phyloP scores from a whole-genome alignment of 2,329 filamentous ascomycete species.

The Ceratocystis cubensis region DNA sequence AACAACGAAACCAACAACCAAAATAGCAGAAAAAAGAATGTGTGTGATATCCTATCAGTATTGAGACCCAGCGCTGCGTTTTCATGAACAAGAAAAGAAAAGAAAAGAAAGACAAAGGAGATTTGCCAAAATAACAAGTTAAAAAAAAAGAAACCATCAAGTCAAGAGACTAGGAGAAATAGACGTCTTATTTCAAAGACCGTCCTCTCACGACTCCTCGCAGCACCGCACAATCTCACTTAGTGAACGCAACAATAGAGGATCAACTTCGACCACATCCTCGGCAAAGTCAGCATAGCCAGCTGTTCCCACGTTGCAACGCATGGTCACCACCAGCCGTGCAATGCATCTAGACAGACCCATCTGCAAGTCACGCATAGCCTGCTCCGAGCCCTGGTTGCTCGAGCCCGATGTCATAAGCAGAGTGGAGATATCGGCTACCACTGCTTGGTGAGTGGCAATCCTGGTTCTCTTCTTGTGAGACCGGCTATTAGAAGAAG shows the following conservation, averaged over 20 bases:
- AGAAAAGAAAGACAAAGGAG: neutral
- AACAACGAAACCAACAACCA: neutral
- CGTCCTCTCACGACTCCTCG: constrained; percentile 8
- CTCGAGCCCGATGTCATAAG: constrained; percentile 22
- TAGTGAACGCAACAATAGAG: constrained; percentile 17
- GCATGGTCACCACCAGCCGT: constrained; percentile 39
- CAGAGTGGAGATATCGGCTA: neutral
- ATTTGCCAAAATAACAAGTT: constrained; percentile 1
- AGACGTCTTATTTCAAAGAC: neutral
- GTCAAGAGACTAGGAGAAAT: neutral
- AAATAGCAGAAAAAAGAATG: neutral
- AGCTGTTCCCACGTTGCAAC: constrained; percentile 12
- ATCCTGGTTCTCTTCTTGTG: neutral
- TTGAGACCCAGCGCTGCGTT: constrained; percentile 3
- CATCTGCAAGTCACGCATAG: constrained; percentile 35
- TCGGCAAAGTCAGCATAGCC: constrained; percentile 9
- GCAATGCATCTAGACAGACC: constrained; percentile 41
- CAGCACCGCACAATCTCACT: constrained; percentile 19
- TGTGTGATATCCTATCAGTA: constrained; percentile 6
- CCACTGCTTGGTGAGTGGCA: neutral
- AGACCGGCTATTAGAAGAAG: neutral
- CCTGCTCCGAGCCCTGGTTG: constrained; percentile 28
- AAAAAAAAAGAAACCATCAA: neutral
- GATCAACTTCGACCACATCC: constrained; percentile 15
- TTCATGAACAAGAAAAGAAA: neutral